Percentiles rank a stretch among this genome's conserved stretches.
Conservation (phyloP, 2,329 filamentous ascomycete genomes). For the Calonectria honghensis region DNA sequence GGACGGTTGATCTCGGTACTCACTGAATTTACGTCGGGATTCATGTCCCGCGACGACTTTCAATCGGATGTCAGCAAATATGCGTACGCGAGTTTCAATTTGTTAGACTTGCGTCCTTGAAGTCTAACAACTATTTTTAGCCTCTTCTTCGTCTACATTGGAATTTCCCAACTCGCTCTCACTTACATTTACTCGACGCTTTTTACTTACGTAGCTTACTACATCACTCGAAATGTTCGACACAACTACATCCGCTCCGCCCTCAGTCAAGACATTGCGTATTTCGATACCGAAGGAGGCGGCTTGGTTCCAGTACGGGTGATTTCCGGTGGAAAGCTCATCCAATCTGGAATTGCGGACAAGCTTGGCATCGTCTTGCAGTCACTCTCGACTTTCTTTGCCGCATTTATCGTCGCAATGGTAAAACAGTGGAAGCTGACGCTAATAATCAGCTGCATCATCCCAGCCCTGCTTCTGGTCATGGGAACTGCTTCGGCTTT, state of each 20-base stretch:
- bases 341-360: slow-evolving; percentile 61
- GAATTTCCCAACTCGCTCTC: slow-evolving; percentile 69
- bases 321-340: slow-evolving; percentile 63
- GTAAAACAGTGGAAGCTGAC: slow-evolving; percentile 64
- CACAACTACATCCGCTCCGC: slow-evolving; percentile 69
- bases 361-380: slow-evolving; percentile 62
- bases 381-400: slow-evolving; percentile 58
- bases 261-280: slow-evolving; percentile 69
- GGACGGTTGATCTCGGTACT: slow-evolving; percentile 10
- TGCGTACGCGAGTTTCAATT: neutral
- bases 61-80: slow-evolving; percentile 1
- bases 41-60: neutral
- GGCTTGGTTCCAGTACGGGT: slow-evolving; percentile 60
- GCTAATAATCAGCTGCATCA: slow-evolving; percentile 56
- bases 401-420: slow-evolving; percentile 62
- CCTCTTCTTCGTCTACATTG: slow-evolving; percentile 75
- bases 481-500: slow-evolving; percentile 50
- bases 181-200: slow-evolving; percentile 65
- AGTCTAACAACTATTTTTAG: slow-evolving; percentile 60
- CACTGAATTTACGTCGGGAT: neutral
- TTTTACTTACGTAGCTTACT: slow-evolving; percentile 68
- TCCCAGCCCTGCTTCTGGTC: slow-evolving; percentile 44
- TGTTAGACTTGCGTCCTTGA: slow-evolving; percentile 44
- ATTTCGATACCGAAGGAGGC: slow-evolving; percentile 63
- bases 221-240: slow-evolving; percentile 64